Base-by-base conservation (phyloP, 768 basidiomycete species). In the Polyporus arcularius region DNA sequence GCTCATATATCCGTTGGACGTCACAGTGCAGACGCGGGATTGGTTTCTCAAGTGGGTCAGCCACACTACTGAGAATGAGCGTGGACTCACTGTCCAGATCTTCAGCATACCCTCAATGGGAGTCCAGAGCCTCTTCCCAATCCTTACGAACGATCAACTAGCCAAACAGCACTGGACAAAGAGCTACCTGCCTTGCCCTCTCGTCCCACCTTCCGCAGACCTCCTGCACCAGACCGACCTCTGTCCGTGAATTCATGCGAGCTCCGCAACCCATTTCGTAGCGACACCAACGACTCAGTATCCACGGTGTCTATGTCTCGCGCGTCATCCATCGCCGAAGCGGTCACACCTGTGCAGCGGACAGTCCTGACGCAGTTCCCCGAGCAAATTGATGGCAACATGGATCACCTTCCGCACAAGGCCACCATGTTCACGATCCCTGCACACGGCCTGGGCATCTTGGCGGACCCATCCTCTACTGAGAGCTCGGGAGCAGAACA, bases 241-340 rank as follows among this genome's bases (percentile, higher is more conserved):
- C 16, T 21, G 12, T 60, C 47, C 30, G 40, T 6, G 45, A 11
- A 4, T 8, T 53, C 60, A 12, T 46, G 28, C 35, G 60, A 61
- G 38, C 21, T 61, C 18, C 60, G 50, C 9, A 61, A 61, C 38
- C 60, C 60, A 1, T 61, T 61, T 42, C 60, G 60, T 14, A 61
- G 42, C 43, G 40, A 35, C 42, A 61, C 60, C 4, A 41, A 4
- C 50, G 60, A 61, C 18, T 56, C 60, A 1, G 7, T 53, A 5
- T 5, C 41, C 1, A 61, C 49, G 32, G 40, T 43, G 5, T 48
- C 46, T 15, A 48, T 28, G 3, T 38, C 49, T 2, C 60, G 55
- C 49, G 47, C 54, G 7, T 31, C 45, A 6, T 61, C 60, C 2
- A 56, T 55, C n/a, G 55, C 41, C 9, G 60, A 56, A 18, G 46